phyloP scores from a whole-genome alignment of 805 yeast genomes.

The Starmerella sirachaensis region DNA sequence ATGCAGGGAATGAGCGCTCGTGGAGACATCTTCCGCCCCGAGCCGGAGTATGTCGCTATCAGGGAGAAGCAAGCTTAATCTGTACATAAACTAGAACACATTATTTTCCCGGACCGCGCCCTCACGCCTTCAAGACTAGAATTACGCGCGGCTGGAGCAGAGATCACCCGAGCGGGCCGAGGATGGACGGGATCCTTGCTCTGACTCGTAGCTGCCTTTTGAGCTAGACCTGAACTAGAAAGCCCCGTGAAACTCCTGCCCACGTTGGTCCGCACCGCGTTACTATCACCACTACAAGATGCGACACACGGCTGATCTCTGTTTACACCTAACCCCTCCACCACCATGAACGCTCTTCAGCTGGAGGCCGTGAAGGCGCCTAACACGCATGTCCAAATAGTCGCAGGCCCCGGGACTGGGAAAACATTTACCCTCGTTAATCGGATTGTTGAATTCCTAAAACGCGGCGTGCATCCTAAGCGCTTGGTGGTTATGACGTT shows the following conservation, averaged over 20 bases:
- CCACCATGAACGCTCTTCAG: constrained; percentile 34
- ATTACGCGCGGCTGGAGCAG: too few relatives aligned
- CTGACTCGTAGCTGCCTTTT: too few relatives aligned
- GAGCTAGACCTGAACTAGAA: background rate
- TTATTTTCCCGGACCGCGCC: too few relatives aligned
- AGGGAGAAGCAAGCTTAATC: constrained; percentile 9
- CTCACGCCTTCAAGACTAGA: too few relatives aligned
- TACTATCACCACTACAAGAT: too few relatives aligned
- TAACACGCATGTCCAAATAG: constrained; percentile 36
- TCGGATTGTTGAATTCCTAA: constrained; percentile 59
- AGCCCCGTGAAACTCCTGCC: background rate
- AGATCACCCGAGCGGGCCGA: too few relatives aligned
- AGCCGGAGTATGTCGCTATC: constrained; percentile 23
- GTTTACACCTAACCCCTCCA: background rate
- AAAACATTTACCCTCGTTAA: constrained; percentile 76
- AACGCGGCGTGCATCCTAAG: constrained; percentile 43
- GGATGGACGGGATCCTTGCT: too few relatives aligned
- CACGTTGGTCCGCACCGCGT: too few relatives aligned
- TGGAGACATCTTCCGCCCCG: constrained; percentile 30
- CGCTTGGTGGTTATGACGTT: constrained; percentile 77
- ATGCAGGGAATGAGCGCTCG: constrained; percentile 29
- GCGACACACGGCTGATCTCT: too few relatives aligned
- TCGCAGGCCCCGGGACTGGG: constrained; percentile 61
- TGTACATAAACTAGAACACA: too few relatives aligned
- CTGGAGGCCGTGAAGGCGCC: constrained; percentile 35